Conservation (phyloP, 805 yeast species). For the Myxozyma neotropica region DNA sequence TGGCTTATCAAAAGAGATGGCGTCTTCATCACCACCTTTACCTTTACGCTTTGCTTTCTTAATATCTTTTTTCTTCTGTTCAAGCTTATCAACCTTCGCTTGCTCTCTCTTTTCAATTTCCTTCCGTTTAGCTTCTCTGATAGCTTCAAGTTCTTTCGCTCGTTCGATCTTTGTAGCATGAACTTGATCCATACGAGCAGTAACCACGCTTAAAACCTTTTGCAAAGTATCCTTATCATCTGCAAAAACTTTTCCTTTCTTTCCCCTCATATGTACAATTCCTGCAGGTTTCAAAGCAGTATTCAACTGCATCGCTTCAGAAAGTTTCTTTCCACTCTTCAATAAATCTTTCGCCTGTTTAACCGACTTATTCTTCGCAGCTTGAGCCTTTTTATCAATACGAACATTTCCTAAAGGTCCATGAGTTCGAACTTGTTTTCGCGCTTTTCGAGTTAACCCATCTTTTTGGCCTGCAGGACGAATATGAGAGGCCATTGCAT, state of each 20-base stretch:
- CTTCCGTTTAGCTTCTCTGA: constrained; percentile 80
- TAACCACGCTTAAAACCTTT: constrained; percentile 54
- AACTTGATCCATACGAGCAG: constrained; percentile 75
- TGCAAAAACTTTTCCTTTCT: constrained; percentile 56
- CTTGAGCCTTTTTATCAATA: constrained; percentile 15
- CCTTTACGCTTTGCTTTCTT: constrained; percentile 67
- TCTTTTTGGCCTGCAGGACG: constrained; percentile 4
- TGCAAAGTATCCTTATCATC: constrained; percentile 68
- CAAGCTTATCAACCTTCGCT: constrained; percentile 66
- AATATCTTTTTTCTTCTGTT: constrained; percentile 75
- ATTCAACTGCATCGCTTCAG: constrained; percentile 53
- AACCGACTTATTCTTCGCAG: constrained; percentile 20
- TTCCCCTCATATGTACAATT: constrained; percentile 71
- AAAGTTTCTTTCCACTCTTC: constrained; percentile 24
- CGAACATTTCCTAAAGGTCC: constrained; percentile 29
- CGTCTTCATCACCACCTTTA: constrained; percentile 4
- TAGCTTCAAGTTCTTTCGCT: constrained; percentile 83
- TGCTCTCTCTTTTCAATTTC: constrained; percentile 86
- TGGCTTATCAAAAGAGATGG: background rate
- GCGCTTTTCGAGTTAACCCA: constrained; percentile 12
- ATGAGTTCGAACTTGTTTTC: constrained; percentile 20
- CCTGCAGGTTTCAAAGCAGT: constrained; percentile 83
- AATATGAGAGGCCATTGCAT: constrained; percentile 27
- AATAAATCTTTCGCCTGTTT: constrained; percentile 15
- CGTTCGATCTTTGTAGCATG: constrained; percentile 89